Base-by-base conservation (phyloP, 139 green algal genomes). In the Axilococcus clingmanii region DNA sequence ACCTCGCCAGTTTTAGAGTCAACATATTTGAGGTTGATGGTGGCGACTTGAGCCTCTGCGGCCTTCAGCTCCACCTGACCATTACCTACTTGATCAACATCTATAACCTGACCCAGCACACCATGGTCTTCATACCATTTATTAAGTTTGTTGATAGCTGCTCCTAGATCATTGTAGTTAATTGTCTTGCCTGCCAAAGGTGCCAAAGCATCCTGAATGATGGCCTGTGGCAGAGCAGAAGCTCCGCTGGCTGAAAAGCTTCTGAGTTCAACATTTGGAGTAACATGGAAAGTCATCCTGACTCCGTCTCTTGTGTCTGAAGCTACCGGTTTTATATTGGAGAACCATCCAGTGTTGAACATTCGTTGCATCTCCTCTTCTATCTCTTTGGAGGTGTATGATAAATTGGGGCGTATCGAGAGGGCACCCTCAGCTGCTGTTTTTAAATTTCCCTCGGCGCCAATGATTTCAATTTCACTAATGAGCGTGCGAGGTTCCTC, bases 231-330 rank as follows among this genome's bases (percentile, higher is more conserved):
- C 60, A 97, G 76, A 49, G 70, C 48, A 45, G 87, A 80, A 42
- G 74, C 85, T 1, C 91, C 91, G 0, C 38, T 67, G 2, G 72
- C 70, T 17, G 84, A 69, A 29, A 97, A 58, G 5, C 82, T 77
- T 0, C 63, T 69, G 20, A 97, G 63, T 51, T 81, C 71, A 14
- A 79, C 75, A 55, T 95, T 93, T 43, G 86, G 63, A 6, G 53
- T 61, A 27, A 89, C 72, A 72, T 85, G 63, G 33, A 98, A 74
- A 32, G 77, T 81, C 25, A 98, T 73, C 42, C 81, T 82, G 17
- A 98, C 77, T 2, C 91, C 91, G 49, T 98, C 91, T 2, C 91
- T 69, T 7, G 91, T 98, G 69, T 97, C 89, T 52, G 93, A 79
- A 4, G 89, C 76, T 14, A 71, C 51, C 0, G 87, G 84, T 19